These are phyloP conservation scores for Protostelium mycophagum DNA, from an alignment of 78 protist species.

Conservation along the genomic window DNA sequence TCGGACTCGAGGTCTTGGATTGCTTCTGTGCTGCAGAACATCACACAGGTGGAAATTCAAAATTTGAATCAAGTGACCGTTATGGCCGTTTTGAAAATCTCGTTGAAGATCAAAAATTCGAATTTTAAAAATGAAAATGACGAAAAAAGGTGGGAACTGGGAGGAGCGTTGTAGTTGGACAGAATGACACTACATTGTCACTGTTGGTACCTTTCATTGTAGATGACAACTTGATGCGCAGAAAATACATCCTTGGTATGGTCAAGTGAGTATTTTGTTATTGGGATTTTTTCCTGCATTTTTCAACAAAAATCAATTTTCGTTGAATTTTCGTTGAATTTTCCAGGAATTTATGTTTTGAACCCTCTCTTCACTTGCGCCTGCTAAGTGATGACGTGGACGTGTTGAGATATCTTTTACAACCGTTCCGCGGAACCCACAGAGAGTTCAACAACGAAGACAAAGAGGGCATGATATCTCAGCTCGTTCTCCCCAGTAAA, in stretches of 20 bases:
- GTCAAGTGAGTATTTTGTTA: background rate
- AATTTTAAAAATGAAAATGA: too few species aligned
- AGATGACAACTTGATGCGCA: background rate
- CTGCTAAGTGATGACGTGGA: background rate
- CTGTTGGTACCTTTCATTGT: background rate
- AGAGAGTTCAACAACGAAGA: background rate
- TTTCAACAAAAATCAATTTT: background rate
- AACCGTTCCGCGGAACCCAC: background rate
- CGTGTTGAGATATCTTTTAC: background rate
- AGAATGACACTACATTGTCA: background rate
- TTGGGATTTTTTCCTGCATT: background rate
- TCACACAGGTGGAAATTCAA: conserved; percentile 2
- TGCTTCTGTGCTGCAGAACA: background rate
- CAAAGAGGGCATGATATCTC: background rate
- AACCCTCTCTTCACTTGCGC: background rate
- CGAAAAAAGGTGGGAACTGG: background rate
- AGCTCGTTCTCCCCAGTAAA: background rate
- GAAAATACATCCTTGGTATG: background rate
- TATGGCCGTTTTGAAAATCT: too few species aligned
- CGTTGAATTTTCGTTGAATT: background rate
- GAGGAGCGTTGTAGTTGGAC: background rate
- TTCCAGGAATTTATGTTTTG: background rate
- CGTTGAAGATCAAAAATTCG: too few species aligned
- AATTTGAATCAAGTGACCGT: too few species aligned
- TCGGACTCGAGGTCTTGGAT: background rate